These are phyloP conservation scores for Blastobotrys muscicola DNA, from an alignment of 805 yeast genomes.

Conservation along the genomic window DNA sequence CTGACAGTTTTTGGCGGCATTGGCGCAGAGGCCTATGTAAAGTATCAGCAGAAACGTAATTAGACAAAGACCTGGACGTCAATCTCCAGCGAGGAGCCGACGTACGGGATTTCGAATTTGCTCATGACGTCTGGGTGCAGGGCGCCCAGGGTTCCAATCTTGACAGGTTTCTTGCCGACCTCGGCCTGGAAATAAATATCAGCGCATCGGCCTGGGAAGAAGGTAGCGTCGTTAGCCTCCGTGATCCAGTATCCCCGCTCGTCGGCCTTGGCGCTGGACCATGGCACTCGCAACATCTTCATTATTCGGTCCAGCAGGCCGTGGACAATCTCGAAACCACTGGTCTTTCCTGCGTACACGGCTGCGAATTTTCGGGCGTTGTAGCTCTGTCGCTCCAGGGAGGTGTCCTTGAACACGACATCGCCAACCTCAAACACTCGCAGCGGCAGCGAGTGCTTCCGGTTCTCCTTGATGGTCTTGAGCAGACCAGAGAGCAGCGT, in stretches of 20 bases:
- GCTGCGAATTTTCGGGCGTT: constrained; percentile 96
- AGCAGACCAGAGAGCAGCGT: constrained; percentile 87
- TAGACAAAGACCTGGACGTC: constrained; percentile 74
- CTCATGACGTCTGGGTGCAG: constrained; percentile 90
- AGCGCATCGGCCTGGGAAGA: constrained; percentile 98
- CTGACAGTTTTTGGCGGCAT: constrained; percentile 76
- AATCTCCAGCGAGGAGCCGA: constrained; percentile 85
- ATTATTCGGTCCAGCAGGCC: constrained; percentile 90
- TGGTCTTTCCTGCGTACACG: constrained; percentile 84
- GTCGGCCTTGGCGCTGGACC: constrained; percentile 33
- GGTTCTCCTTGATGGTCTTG: constrained; percentile 91
- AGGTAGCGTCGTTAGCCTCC: constrained; percentile 33
- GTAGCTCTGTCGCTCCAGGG: constrained; percentile 77
- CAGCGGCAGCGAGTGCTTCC: constrained; percentile 91
- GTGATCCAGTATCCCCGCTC: constrained; percentile 55
- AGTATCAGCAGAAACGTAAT: constrained; percentile 19
- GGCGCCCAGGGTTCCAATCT: constrained; percentile 81
- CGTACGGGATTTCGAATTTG: constrained; percentile 82
- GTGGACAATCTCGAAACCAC: constrained; percentile 91
- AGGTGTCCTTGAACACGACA: constrained; percentile 73
- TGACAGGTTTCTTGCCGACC: constrained; percentile 27
- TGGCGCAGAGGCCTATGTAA: constrained; percentile 60
- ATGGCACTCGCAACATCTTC: constrained; percentile 85
- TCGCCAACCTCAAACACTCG: constrained; percentile 94
- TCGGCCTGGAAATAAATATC: constrained; percentile 62